Evolutionary conservation across 2,329 filamentous ascomycete species (phyloP), one percentile per base, ranked within the genome.

Genomic region (Pyrenophora teres): DNA sequence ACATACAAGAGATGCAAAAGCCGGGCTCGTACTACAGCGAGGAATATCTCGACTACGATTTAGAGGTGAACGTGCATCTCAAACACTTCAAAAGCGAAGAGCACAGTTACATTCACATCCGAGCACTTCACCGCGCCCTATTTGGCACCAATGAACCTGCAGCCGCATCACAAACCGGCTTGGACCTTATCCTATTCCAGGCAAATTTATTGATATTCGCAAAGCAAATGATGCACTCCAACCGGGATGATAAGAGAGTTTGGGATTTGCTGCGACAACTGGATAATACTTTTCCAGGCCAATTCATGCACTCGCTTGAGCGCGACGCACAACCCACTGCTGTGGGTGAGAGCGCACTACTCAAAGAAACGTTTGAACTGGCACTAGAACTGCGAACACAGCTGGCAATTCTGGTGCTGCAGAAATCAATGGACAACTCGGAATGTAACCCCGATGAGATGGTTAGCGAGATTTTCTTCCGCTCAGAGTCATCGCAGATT

Each of bases 361-460:
- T 71, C 10, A 41, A 75, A 44, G 57, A 76, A 37, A 81, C 79
- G 0, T 79, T 83, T 48, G 63, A 76, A 3, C 57, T 84, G 18
- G 80, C 76, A 1, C 64, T 85, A 6, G 79, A 82, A 6, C 73
- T 86, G 18, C 77, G 82, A 2, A 84, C 82, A 2, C 83, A 86
- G 55, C 71, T 77, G 9, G 71, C 79, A n/a, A 78, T 84, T 35
- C 55, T 73, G n/a, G 64, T 72, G 5, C 62, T 82, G 3, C 64
- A 73, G 35, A 65, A 64, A 8, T 65, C 69, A 6, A 56, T 70
- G 25, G 50, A 69, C 13, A 54, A 71, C 23, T 53, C 59, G 2
- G 59, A 57, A 7, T 79, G 76, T 40, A 63, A 78, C 53, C 75
- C 79, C 3, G 64, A 76, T 10, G 60, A 65, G 8, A 60, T 76